A percentile compares a stretch with the other conserved stretches of the same genome.
Conservation (phyloP, 139 green algal genomes). For the Spirogloea muscicola region DNA sequence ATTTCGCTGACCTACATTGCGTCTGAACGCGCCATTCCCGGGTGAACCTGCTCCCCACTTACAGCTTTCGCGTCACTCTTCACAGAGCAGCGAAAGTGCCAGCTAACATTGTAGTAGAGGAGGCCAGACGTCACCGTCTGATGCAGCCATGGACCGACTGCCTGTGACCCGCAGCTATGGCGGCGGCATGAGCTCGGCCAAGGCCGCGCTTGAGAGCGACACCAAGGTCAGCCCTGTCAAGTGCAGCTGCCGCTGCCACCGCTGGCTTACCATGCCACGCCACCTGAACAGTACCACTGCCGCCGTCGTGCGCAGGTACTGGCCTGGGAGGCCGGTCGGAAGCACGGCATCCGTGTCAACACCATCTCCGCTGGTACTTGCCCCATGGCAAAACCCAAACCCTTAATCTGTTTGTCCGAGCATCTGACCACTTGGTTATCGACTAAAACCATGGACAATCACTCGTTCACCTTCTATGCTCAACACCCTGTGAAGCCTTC, state of each 20-base stretch:
- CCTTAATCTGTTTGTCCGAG: no score
- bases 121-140: background rate
- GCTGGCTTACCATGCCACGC: no score
- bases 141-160: background rate
- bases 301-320: slow-evolving; percentile 64
- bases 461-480: no score
- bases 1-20: slow-evolving; percentile 97
- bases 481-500: no score
- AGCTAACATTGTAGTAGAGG: background rate
- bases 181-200: slow-evolving; percentile 95
- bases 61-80: background rate
- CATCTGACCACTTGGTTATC: no score
- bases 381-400: no score
- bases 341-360: slow-evolving; percentile 85
- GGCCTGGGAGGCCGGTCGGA: slow-evolving; percentile 93
- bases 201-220: slow-evolving; percentile 94
- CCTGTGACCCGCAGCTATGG: slow-evolving; percentile 68
- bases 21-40: slow-evolving; percentile 84
- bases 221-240: no score
- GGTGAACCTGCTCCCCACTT: slow-evolving; percentile 40
- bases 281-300: background rate
- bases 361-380: slow-evolving; percentile 76
- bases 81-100: background rate
- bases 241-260: background rate
- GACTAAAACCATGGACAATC: no score